Evolutionary conservation across 1,284 basidiomycete species (phyloP).

Genomic region (Flammula alnicola): DNA sequence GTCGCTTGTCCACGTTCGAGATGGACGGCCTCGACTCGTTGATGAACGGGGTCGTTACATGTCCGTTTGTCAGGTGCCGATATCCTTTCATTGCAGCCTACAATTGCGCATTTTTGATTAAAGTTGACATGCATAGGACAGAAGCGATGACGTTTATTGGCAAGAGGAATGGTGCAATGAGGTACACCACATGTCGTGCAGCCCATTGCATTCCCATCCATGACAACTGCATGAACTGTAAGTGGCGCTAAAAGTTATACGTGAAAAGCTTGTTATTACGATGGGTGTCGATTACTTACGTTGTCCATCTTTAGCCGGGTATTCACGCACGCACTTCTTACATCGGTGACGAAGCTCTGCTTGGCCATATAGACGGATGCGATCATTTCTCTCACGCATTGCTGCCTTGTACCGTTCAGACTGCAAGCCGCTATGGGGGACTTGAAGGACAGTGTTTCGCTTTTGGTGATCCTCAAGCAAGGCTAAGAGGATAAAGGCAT

Average conservation of each 20-base stretch:
- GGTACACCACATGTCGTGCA: not conserved
- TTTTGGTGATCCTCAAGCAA: conserved; percentile 22
- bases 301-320: not conserved
- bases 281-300: no score
- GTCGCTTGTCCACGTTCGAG: not conserved
- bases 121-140: not conserved
- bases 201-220: not conserved
- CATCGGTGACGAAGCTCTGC: conserved; percentile 23
- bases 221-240: not conserved
- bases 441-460: conserved; percentile 5
- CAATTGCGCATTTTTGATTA: not conserved
- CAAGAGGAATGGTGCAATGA: not conserved
- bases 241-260: no score
- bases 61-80: not conserved
- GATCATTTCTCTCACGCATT: conserved; percentile 8
- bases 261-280: no score
- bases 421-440: conserved; percentile 16
- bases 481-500: conserved; percentile 19
- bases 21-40: not conserved
- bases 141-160: not conserved
- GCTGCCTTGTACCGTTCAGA: not conserved
- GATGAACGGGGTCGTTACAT: not conserved
- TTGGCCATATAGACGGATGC: conserved; percentile 20
- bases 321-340: conserved; percentile 15
- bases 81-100: not conserved